phyloP scores from a whole-genome alignment of 2,329 filamentous ascomycete species.

The Teratosphaeria epicoccoides region DNA sequence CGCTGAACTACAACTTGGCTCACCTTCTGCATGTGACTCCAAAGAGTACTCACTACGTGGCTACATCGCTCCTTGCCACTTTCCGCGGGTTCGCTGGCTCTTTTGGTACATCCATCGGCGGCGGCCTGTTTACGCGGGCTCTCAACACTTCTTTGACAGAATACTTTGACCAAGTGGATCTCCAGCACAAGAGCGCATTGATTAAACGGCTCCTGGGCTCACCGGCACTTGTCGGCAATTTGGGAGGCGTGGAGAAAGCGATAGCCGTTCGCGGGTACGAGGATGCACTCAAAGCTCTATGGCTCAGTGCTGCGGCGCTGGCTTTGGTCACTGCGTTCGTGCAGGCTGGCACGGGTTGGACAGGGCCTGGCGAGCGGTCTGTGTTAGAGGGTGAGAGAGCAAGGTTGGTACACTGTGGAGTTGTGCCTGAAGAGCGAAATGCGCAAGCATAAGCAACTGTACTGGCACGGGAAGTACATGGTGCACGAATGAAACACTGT shows the following conservation, averaged over 20 bases:
- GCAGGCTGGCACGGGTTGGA: slow-evolving; percentile 51
- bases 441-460: slow-evolving; percentile 3
- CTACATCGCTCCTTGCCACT: slow-evolving; percentile 64
- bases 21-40: slow-evolving; percentile 65
- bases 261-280: slow-evolving; percentile 47
- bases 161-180: slow-evolving; percentile 43
- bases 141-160: slow-evolving; percentile 45
- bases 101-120: slow-evolving; percentile 70
- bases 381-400: background rate
- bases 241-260: slow-evolving; percentile 40
- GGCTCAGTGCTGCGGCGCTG: slow-evolving; percentile 41
- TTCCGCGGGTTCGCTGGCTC: slow-evolving; percentile 73
- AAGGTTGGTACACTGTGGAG: background rate
- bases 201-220: slow-evolving; percentile 48
- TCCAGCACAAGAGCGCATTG: slow-evolving; percentile 34
- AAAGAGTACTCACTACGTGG: slow-evolving; percentile 59
- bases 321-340: slow-evolving; percentile 40
- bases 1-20: slow-evolving; percentile 70
- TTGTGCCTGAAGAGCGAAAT: background rate
- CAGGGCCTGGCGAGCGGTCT: background rate
- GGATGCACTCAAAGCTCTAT: slow-evolving; percentile 42
- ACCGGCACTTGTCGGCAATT: slow-evolving; percentile 42
- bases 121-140: slow-evolving; percentile 60
- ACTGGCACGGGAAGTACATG: slow-evolving; percentile 7
- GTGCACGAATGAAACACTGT: slow-evolving; percentile 1